A percentile compares a stretch with the other conserved stretches of the same genome.
Evolutionary conservation across 805 yeast species (phyloP).

Genomic region (Naumovozyma baii): DNA sequence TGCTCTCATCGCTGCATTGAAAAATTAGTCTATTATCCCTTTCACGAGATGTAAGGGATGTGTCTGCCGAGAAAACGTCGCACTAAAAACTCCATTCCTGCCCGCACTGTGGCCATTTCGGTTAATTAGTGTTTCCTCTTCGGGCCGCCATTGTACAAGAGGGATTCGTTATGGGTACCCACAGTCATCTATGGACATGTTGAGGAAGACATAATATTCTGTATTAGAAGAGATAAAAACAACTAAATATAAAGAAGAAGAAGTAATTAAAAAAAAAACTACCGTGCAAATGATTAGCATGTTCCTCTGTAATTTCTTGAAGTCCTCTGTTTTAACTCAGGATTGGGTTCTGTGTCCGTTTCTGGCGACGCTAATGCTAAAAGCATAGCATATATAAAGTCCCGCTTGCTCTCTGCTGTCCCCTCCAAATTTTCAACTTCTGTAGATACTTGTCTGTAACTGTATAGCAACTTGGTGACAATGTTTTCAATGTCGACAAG

Average conservation of each 20-base stretch:
- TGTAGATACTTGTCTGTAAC: slow-evolving; percentile 11
- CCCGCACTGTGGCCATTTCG: no score
- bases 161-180: no score
- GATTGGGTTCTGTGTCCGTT: slow-evolving; percentile 5
- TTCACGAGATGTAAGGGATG: no score
- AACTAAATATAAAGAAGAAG: neutral
- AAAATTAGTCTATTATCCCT: no score
- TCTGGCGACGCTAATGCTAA: slow-evolving; percentile 19
- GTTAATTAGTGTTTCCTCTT: no score
- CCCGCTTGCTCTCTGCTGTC: slow-evolving; percentile 7
- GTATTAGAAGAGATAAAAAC: no score
- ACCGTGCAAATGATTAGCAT: slow-evolving; percentile 9
- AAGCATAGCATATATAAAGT: slow-evolving; percentile 17
- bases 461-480: slow-evolving; percentile 12
- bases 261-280: neutral
- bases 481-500: slow-evolving; percentile 17
- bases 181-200: no score
- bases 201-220: no score
- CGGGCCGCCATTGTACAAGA: no score
- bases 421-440: slow-evolving; percentile 1
- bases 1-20: no score
- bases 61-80: no score
- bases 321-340: slow-evolving; percentile 6
- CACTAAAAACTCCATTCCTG: no score
- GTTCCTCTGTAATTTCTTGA: slow-evolving; percentile 26